Conservation (phyloP, 495 filamentous ascomycete species). For the Annulohypoxylon moriforme region DNA sequence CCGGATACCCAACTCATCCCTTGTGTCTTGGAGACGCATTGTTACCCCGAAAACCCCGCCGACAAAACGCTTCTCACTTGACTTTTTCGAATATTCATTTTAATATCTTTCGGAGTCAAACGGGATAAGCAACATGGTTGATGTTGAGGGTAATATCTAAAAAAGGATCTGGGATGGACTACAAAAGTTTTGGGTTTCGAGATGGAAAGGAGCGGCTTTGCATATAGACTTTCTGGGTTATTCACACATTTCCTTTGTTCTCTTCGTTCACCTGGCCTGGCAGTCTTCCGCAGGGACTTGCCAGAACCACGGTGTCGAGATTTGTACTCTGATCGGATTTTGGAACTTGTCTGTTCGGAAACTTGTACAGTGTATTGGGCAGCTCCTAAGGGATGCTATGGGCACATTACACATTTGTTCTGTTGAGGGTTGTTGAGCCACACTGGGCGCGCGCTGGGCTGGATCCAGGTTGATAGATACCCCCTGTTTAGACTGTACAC, state of each 20-base stretch:
- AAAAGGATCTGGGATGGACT: conserved; percentile 45
- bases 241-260: conserved; percentile 48
- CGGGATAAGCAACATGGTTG: conserved; percentile 44
- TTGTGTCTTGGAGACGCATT: conserved; percentile 38
- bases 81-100: conserved; percentile 41
- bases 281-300: conserved; percentile 46
- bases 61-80: conserved; percentile 28
- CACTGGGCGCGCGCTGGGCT: conserved; percentile 55
- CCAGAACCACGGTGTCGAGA: conserved; percentile 27
- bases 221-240: conserved; percentile 57
- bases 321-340: conserved; percentile 48
- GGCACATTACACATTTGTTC: conserved; percentile 45
- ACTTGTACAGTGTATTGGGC: conserved; percentile 50
- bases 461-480: conserved; percentile 62
- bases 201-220: conserved; percentile 54
- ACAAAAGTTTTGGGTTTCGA: conserved; percentile 50
- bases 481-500: conserved; percentile 60
- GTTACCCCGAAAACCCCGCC: conserved; percentile 35
- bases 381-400: conserved; percentile 42
- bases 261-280: conserved; percentile 31
- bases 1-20: conserved; percentile 28
- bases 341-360: conserved; percentile 40
- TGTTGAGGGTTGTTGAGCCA: conserved; percentile 49
- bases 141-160: conserved; percentile 37
- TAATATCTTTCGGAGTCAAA: conserved; percentile 48